These are phyloP conservation scores for Candolleomyces efflorescens DNA, from an alignment of 768 basidiomycete genomes.

Conservation along the genomic window DNA sequence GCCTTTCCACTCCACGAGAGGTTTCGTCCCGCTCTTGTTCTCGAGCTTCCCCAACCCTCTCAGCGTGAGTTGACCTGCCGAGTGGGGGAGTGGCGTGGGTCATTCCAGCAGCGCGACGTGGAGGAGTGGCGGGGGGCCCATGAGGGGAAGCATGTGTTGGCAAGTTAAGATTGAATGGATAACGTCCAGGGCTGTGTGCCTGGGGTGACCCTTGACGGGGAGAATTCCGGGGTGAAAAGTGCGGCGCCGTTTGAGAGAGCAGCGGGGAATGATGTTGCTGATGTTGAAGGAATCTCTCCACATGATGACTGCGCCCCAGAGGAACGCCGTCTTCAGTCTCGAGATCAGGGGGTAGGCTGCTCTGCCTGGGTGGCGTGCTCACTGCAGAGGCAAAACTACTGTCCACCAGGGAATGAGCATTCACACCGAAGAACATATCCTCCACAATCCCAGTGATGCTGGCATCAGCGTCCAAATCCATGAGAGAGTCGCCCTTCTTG, in stretches of 20 bases:
- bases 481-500: constrained; percentile 30
- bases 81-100: constrained; percentile 34
- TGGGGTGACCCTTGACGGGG: constrained; percentile 16
- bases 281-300: constrained; percentile 45
- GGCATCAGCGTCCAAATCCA: constrained; percentile 42
- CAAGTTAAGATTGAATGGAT: constrained; percentile 25
- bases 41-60: constrained; percentile 24
- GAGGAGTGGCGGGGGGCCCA: constrained; percentile 31
- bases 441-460: constrained; percentile 73
- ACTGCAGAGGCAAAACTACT: constrained; percentile 18
- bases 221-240: constrained; percentile 10
- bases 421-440: constrained; percentile 53
- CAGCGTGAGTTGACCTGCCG: constrained; percentile 31
- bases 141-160: constrained; percentile 29
- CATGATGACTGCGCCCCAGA: constrained; percentile 60
- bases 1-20: constrained; percentile 23
- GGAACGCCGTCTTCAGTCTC: constrained; percentile 64
- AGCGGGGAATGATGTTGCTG: constrained; percentile 26
- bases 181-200: constrained; percentile 11
- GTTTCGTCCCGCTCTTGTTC: constrained; percentile 23
- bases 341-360: constrained; percentile 46
- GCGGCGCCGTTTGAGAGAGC: constrained; percentile 25
- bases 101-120: constrained; percentile 26
- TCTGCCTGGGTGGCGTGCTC: constrained; percentile 41
- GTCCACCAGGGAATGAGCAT: constrained; percentile 20